Evolutionary conservation across 139 green algal genomes (phyloP), one percentile per base, ranked within the genome.

Genomic region (Bryopsis sp.): DNA sequence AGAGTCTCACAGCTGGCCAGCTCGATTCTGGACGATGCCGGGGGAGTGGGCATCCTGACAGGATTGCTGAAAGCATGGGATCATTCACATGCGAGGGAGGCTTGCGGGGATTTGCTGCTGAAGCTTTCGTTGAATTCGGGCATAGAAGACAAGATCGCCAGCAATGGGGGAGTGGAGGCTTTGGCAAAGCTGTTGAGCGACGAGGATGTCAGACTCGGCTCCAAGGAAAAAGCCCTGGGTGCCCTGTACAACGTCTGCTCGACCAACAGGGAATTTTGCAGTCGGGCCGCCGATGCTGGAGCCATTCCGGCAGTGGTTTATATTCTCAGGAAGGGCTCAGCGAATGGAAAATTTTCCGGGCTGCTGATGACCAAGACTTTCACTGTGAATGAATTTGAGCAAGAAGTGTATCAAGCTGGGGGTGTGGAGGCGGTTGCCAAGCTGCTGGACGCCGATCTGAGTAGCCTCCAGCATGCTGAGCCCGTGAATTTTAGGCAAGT

Each of bases 281-380:
- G 31, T 31, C 39, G 26, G 6, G 39, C 43, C 4, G 58, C 43
- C 28, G 32, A 26, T 32, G 22, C 58, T 65, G 58, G 58, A 24
- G 58, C 58, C 3, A 33, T 65, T 7, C 31, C 58, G 26, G 28
- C 26, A 26, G 58, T 65, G 58, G 43, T 65, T 24, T 47, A 65
- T 31, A 7, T 65, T 6, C n/a, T 65, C 3, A 47, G 43, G 7
- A 31, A 65, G 8, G 58, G 32, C 7, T 65, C 58, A 46, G 19
- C 58, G n/a, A 22, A 65, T 22, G 58, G 58, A 11, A 39, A 39
- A 26, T 65, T 65, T 22, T 65, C 58, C 4, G 58, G 32, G 58
- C 29, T 65, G 26, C 31, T 65, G 6, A 65, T 65, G 58, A 65
- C 31, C 29, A 65, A 65, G 58, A 65, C 39, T 39, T 33, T 65